Evolutionary conservation across 495 filamentous ascomycete species (phyloP).

Genomic region (Ascodesmis nigricans): DNA sequence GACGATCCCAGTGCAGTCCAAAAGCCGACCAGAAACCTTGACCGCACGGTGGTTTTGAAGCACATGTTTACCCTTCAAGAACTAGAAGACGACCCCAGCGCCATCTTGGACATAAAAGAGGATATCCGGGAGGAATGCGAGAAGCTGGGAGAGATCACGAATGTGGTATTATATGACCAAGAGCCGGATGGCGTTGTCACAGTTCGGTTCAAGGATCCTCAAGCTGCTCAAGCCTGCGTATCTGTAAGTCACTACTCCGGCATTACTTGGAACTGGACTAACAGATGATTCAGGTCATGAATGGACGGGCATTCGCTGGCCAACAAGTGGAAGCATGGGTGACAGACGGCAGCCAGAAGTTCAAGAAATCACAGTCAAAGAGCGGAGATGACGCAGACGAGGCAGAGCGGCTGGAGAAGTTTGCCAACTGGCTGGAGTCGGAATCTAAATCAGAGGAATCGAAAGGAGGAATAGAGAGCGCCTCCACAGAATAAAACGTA

Average conservation of each 20-base stretch:
- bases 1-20: constrained; percentile 41
- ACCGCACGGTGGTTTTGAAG: constrained; percentile 68
- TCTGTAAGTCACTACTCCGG: constrained; percentile 24
- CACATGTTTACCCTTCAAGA: constrained; percentile 87
- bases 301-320: constrained; percentile 57
- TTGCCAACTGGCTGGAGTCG: constrained; percentile 20
- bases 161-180: constrained; percentile 70
- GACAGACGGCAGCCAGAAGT: constrained; percentile 51
- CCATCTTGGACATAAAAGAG: constrained; percentile 75
- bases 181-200: constrained; percentile 74
- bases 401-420: constrained; percentile 24
- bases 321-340: constrained; percentile 57
- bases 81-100: constrained; percentile 61
- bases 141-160: constrained; percentile 73
- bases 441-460: background rate
- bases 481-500: background rate
- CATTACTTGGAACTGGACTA: background rate
- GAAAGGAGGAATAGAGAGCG: background rate
- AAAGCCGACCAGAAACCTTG: constrained; percentile 38
- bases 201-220: constrained; percentile 48
- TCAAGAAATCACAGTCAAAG: constrained; percentile 41
- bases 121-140: constrained; percentile 78
- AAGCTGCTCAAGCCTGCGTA: constrained; percentile 53
- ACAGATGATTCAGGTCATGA: constrained; percentile 34
- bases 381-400: constrained; percentile 26